These are phyloP conservation scores for Psilocybe cyanescens DNA, from an alignment of 768 basidiomycete species.

Conservation along the genomic window DNA sequence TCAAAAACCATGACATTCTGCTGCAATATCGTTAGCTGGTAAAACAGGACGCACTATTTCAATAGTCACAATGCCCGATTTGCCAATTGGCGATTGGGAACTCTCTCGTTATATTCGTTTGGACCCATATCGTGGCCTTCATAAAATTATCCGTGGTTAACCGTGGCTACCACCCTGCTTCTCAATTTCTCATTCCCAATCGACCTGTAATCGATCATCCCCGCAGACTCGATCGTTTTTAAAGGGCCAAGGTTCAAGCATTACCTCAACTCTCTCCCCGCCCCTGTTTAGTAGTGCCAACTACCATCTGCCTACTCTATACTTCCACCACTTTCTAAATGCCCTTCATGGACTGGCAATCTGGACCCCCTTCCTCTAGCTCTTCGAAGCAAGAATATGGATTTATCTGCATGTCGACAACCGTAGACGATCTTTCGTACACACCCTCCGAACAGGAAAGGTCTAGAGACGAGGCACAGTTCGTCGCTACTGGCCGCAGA, in stretches of 20 bases:
- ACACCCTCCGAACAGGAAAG: conserved; percentile 41
- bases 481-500: conserved; percentile 65
- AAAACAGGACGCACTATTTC: conserved; percentile 7
- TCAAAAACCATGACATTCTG: conserved; percentile 8
- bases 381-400: conserved; percentile 23
- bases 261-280: background rate
- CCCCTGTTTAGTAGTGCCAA: background rate
- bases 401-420: conserved; percentile 38
- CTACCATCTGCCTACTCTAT: conserved; percentile 2
- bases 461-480: conserved; percentile 56
- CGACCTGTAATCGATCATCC: conserved; percentile 21
- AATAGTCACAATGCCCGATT: conserved; percentile 13
- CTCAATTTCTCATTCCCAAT: conserved; percentile 4
- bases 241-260: background rate
- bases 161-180: background rate
- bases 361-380: conserved; percentile 44
- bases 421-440: conserved; percentile 46
- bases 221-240: conserved; percentile 9
- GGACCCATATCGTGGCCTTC: conserved; percentile 16
- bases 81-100: conserved; percentile 13
- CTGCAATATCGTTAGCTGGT: conserved; percentile 5
- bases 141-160: conserved; percentile 20
- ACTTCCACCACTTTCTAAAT: conserved; percentile 15
- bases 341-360: conserved; percentile 25
- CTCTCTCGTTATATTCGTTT: conserved; percentile 6